These are phyloP conservation scores for Atkinsonella hypoxylon DNA, from an alignment of 2,329 filamentous ascomycete genomes.

Conservation along the genomic window DNA sequence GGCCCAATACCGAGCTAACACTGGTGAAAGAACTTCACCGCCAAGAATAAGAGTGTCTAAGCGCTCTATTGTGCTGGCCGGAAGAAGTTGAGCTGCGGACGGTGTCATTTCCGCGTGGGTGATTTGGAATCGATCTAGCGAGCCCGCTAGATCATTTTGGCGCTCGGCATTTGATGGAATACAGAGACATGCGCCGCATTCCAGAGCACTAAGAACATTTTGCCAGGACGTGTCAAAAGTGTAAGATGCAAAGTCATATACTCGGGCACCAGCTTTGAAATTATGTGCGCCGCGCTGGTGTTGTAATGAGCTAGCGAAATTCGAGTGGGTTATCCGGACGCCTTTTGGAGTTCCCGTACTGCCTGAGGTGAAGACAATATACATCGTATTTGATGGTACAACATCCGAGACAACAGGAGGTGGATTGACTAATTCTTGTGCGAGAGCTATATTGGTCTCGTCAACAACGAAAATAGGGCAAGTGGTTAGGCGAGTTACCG, in stretches of 20 bases:
- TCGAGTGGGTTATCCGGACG: conserved; percentile 8
- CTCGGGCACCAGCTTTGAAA: neutral
- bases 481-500: neutral
- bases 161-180: conserved; percentile 1
- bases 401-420: neutral
- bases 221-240: conserved; percentile 5
- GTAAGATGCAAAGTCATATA: conserved; percentile 8
- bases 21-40: neutral
- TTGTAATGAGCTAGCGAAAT: conserved; percentile 2
- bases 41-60: neutral
- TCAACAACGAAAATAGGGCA: neutral
- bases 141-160: conserved; percentile 1
- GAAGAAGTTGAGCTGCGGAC: conserved; percentile 2
- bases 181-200: conserved; percentile 7
- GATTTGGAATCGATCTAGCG: neutral
- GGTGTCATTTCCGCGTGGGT: conserved; percentile 2
- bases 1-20: neutral
- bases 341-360: conserved; percentile 13
- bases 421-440: neutral
- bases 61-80: neutral
- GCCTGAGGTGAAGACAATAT: conserved; percentile 11
- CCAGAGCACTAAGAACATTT: conserved; percentile 4
- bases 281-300: conserved; percentile 1
- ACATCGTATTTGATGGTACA: neutral
- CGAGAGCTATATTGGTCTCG: neutral